Conservation (phyloP, 2,329 filamentous ascomycete species). For the Fusarium protoensiforme region DNA sequence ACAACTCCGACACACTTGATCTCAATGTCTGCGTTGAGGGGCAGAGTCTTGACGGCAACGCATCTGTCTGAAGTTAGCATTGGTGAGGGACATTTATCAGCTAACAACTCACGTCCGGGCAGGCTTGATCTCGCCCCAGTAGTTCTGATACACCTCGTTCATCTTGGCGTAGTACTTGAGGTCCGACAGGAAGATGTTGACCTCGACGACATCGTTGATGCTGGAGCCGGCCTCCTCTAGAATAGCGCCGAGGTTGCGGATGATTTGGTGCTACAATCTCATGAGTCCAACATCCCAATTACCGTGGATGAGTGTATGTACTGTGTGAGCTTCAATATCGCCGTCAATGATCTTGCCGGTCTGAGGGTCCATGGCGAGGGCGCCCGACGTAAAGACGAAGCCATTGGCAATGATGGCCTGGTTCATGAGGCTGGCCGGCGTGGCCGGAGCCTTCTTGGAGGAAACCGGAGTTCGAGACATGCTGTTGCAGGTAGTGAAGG, state of each 20-base stretch:
- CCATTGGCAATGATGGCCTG: constrained; percentile 63
- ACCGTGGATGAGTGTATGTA: too few relatives aligned
- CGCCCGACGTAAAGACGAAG: constrained; percentile 76
- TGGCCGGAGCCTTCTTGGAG: constrained; percentile 39
- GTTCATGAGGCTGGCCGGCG: constrained; percentile 33
- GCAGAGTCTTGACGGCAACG: constrained; percentile 46
- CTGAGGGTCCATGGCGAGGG: constrained; percentile 70
- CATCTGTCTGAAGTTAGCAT: constrained; percentile 34
- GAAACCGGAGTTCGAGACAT: constrained; percentile 38
- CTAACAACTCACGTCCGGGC: constrained; percentile 46
- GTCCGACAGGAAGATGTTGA: constrained; percentile 76
- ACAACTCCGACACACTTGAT: constrained; percentile 44
- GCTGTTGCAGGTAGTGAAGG: neutral
- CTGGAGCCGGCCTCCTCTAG: constrained; percentile 74
- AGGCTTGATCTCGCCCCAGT: constrained; percentile 65
- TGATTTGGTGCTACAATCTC: constrained; percentile 62
- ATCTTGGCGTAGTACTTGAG: constrained; percentile 80
- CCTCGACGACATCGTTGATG: constrained; percentile 75
- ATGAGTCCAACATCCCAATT: too few relatives aligned
- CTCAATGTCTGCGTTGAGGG: constrained; percentile 44
- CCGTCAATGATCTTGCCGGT: constrained; percentile 71
- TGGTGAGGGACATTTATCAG: accelerated
- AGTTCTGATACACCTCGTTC: constrained; percentile 77
- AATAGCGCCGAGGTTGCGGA: constrained; percentile 75
- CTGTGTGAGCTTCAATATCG: constrained; percentile 74